A percentile compares a stretch with the other conserved stretches of the same genome.
Conservation (phyloP, 2,329 filamentous ascomycete species). For the Colletotrichum sp. region DNA sequence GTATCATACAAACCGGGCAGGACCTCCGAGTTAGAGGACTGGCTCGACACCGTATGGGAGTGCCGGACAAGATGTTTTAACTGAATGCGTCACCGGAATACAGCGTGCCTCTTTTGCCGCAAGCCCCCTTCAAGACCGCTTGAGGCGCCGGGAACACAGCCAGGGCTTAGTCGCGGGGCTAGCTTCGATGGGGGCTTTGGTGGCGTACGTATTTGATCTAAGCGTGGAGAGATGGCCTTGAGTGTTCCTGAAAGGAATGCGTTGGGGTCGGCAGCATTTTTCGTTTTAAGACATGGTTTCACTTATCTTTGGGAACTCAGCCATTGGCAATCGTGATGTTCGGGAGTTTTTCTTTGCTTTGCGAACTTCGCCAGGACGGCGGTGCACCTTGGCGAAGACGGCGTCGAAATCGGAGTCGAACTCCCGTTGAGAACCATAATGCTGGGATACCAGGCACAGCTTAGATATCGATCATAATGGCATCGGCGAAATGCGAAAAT, state of each 20-base stretch:
- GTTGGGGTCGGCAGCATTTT: not conserved
- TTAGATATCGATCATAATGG: not conserved
- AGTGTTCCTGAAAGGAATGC: conserved; percentile 1
- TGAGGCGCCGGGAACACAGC: not conserved
- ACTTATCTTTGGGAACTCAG: not conserved
- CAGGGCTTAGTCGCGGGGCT: not conserved
- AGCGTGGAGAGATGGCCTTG: not conserved
- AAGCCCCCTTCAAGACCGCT: not conserved
- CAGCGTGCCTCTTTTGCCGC: not conserved
- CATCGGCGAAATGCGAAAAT: not conserved
- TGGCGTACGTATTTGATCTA: not conserved
- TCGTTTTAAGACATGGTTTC: not conserved
- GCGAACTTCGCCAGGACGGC: not conserved
- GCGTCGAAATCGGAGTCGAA: not conserved
- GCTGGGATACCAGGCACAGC: not conserved
- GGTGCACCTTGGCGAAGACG: not conserved
- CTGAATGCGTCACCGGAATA: not conserved
- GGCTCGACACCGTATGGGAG: not conserved
- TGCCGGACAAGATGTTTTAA: not conserved
- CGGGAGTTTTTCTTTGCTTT: not conserved
- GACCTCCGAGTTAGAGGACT: not conserved
- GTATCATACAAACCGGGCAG: not conserved
- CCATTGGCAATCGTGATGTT: not conserved
- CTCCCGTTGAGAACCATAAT: conserved; percentile 7
- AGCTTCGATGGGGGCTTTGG: not conserved